A percentile compares a stretch with the other conserved stretches of the same genome.
Evolutionary conservation across 1,139 yeast genomes (phyloP).

Genomic region (Lodderomyces orthopsilosis): DNA sequence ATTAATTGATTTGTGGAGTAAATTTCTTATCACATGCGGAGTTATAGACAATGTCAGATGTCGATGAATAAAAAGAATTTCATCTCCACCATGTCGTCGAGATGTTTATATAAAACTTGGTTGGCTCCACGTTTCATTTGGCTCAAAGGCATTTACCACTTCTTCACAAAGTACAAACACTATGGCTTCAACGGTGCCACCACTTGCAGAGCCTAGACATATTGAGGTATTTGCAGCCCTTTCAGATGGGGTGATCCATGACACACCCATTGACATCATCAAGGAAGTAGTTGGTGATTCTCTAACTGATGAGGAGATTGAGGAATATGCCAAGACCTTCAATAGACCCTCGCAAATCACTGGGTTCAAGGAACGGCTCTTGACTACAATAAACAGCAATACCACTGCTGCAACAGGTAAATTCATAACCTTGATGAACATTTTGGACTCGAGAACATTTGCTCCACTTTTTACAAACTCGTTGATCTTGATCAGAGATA

Average conservation of each 20-base stretch:
- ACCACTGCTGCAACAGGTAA: conserved; percentile 18
- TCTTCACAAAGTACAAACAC: not conserved
- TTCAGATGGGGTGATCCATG: conserved; percentile 39
- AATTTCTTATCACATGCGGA: not conserved
- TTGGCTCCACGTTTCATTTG: not conserved
- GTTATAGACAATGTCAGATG: not conserved
- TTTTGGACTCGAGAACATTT: conserved; percentile 30
- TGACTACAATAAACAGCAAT: conserved; percentile 17
- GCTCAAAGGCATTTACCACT: not conserved
- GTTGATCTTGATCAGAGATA: conserved; percentile 34
- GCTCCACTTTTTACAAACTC: conserved; percentile 38
- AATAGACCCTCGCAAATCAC: conserved; percentile 33
- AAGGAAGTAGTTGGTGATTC: conserved; percentile 25
- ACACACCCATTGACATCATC: conserved; percentile 29
- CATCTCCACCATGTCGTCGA: not conserved
- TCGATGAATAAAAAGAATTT: not conserved
- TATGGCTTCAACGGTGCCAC: conserved; percentile 15
- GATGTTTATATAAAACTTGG: not conserved
- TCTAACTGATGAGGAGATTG: conserved; percentile 31
- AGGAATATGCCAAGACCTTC: conserved; percentile 29
- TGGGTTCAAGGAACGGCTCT: conserved; percentile 22
- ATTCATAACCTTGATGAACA: conserved; percentile 25
- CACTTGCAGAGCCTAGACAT: conserved; percentile 23
- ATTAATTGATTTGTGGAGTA: not conserved
- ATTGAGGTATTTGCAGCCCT: conserved; percentile 25